Evolutionary conservation across 2,329 filamentous ascomycete genomes (phyloP), one percentile per base, ranked within the genome.

Genomic region (Fusarium nurragi): DNA sequence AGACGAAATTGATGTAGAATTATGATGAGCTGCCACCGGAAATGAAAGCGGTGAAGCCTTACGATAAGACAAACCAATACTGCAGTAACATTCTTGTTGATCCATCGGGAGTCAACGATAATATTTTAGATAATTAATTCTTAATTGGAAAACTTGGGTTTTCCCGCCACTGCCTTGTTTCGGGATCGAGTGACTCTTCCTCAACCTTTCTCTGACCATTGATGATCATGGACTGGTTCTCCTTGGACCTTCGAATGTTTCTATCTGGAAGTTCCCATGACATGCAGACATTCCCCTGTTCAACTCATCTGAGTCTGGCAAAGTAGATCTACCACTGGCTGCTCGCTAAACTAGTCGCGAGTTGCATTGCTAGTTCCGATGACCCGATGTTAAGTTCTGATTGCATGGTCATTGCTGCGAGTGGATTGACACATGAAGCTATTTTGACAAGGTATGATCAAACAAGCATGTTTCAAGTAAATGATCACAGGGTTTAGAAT

Each of bases 241-340:
- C 43, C 12, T 23, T 18, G 4, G 37, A 58, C 5, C 53, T 59
- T 10, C 52, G n/a, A 5, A 25, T 9, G 3, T 57, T 50, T 11
- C 18, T 16, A 2, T 52, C 55, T 1, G n/a, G 18, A 11, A 57
- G 49, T 12, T 57, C 55, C 5, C 57, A 41, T 1, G 52, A 41
- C 54, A 57, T 57, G 10, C 54, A 58, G 6, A 58, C 52, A 3
- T 60, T 46, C 0, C 58, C 58, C 16, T 61, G 40, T 2, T 60
- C 6, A 61, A 14, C 25, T 19, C 60, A 21, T 54, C 43, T 2
- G 43, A 25, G 18, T 61, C 32, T 22, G 58, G 48, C 1, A 60
- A 13, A 2, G 60, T n/a, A n/a, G n/a, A n/a, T n/a, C n/a, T n/a
- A 0, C 9, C 54, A 5, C 38, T 56, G 0, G 49, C 54, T 12